Base-by-base conservation (phyloP, 371 early-diverging fungal species). In the Nematocida minor region DNA sequence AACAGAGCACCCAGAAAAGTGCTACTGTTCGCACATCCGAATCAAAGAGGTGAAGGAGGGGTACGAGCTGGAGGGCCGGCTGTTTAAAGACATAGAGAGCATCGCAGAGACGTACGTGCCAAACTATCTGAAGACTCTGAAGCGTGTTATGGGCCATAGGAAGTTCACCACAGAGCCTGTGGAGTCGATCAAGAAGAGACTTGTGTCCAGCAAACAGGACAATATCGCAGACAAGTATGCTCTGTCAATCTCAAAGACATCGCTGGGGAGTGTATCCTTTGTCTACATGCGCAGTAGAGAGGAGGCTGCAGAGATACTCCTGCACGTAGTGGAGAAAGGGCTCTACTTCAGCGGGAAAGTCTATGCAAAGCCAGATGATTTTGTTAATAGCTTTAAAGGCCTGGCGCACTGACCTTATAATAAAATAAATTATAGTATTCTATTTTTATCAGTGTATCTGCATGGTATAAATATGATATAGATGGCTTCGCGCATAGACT, bases 111-210 rank as follows among this genome's bases (percentile, higher is more conserved):
- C 31, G 32, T 70, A 60, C 29, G 34, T 70, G 9, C 63, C 71
- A 48, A 46, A 44, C 22, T 70, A 60, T 44, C 31, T 70, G n/a
- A 60, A 29, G 25, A 36, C 60, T 14, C 6, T 70, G 20, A 46
- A 49, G 25, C 4, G 49, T 16, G 48, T 70, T 20, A 60, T 49
- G 38, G 11, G 4, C 4, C 71, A 70, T 31, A 20, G 34, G 29
- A 42, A 62, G 64, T 70, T 70, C 47, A 55, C 63, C 29, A 36
- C 40, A 32, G 55, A 54, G 55, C 68, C 68, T 11, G 31, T 62
- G 4, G 63, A 70, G 9, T 14, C 25, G 41, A 60, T 63, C 7
- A 51, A 70, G 31, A 2, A 9, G 27, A 22, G 29, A 29, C 27
- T 70, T 7, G 20, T 22, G 29, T n/a, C 46, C 0, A 31, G n/a